These are phyloP conservation scores for Leccinum griseonigrum DNA, from an alignment of 1,284 basidiomycete species.

Conservation along the genomic window DNA sequence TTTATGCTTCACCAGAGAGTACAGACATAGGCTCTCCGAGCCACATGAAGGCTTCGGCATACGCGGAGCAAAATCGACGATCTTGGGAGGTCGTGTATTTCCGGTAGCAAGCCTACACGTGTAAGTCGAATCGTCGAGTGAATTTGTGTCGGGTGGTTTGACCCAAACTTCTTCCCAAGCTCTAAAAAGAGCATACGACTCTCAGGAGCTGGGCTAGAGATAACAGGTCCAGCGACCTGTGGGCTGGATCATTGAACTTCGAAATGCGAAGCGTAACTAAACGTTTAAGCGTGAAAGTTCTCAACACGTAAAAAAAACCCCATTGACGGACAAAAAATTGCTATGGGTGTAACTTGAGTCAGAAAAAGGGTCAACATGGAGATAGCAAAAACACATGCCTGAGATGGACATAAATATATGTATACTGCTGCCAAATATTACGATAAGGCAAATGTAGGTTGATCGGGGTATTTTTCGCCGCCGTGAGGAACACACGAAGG, in stretches of 20 bases:
- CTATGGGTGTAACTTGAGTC: background rate
- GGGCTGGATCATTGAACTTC: background rate
- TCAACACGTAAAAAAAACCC: background rate
- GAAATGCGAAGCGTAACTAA: background rate
- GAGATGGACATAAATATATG: background rate
- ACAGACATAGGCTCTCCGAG: background rate
- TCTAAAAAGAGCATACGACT: background rate
- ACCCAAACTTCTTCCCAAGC: constrained; percentile 6
- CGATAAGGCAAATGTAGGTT: constrained; percentile 3
- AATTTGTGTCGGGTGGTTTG: background rate
- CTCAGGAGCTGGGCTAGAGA: background rate
- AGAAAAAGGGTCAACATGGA: background rate
- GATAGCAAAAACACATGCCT: constrained; percentile 24
- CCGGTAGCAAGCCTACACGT: background rate
- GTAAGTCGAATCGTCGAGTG: background rate
- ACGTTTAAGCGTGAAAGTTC: background rate
- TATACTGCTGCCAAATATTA: background rate
- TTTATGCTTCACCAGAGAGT: constrained; percentile 20
- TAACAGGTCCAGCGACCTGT: background rate
- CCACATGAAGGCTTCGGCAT: constrained; percentile 12
- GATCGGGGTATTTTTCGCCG: background rate
- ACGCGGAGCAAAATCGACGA: background rate
- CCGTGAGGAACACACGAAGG: background rate
- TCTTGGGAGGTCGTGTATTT: constrained; percentile 9
- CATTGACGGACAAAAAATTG: background rate